Evolutionary conservation across 352 stramenopile genomes (phyloP).

Genomic region (Globisporangium viniferum): DNA sequence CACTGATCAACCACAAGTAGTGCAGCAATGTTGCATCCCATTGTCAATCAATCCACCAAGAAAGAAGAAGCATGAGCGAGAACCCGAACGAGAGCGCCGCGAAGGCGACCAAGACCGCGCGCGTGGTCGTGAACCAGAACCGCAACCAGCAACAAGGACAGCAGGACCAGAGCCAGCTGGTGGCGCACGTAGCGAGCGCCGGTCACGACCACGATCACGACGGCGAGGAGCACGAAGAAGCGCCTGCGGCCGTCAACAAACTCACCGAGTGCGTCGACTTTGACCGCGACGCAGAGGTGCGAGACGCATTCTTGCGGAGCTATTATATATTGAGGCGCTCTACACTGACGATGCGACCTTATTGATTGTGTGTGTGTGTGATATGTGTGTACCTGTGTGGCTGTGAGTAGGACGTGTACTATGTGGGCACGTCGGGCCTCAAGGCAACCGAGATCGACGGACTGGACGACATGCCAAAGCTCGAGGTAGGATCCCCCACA

Average conservation of each 20-base stretch:
- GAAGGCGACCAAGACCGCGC: constrained; percentile 4
- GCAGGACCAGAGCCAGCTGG: background rate
- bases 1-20: too few species aligned
- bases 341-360: too few species aligned
- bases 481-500: constrained; percentile 27
- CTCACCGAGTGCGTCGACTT: constrained; percentile 80
- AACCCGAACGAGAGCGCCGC: background rate
- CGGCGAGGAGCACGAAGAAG: constrained; percentile 27
- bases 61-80: constrained; percentile 7
- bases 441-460: constrained; percentile 70
- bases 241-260: constrained; percentile 25
- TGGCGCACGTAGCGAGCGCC: background rate
- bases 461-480: constrained; percentile 43
- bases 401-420: constrained; percentile 63
- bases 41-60: background rate
- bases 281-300: constrained; percentile 39
- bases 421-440: constrained; percentile 76
- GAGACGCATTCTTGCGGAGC: background rate
- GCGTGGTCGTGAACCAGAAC: constrained; percentile 4
- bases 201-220: constrained; percentile 15
- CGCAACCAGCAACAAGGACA: background rate
- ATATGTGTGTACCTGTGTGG: background rate
- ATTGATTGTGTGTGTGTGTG: background rate
- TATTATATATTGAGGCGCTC: background rate
- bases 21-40: background rate